These are phyloP conservation scores for Sporisorium sorghi DNA, from an alignment of 1,284 basidiomycete species.

Conservation along the genomic window DNA sequence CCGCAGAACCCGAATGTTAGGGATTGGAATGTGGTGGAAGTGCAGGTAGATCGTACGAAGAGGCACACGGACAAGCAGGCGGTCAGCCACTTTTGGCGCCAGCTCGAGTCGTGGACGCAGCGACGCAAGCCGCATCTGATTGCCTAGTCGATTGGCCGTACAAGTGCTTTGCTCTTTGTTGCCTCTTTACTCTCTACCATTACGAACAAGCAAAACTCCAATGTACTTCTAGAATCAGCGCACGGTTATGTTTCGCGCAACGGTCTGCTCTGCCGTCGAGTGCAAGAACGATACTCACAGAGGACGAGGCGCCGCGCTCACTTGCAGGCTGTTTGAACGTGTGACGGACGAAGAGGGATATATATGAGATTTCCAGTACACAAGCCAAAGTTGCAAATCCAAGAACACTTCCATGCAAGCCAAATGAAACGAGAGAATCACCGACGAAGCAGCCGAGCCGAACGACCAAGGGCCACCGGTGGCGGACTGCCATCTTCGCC, in stretches of 20 bases:
- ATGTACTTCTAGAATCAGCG: slow-evolving; percentile 32
- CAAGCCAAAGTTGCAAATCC: not conserved
- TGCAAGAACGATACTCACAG: not conserved
- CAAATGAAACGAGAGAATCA: slow-evolving; percentile 3
- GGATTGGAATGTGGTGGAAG: slow-evolving; percentile 95
- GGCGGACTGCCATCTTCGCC: slow-evolving; percentile 23
- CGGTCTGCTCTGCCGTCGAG: not conserved
- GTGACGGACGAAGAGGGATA: too few relatives aligned
- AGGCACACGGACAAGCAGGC: slow-evolving; percentile 95
- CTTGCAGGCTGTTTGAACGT: not conserved
- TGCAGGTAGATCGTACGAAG: slow-evolving; percentile 74
- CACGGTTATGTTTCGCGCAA: not conserved
- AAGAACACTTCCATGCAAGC: not conserved
- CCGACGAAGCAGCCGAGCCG: slow-evolving; percentile 20
- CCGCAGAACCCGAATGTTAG: slow-evolving; percentile 86
- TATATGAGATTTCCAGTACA: not conserved
- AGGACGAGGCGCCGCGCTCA: not conserved
- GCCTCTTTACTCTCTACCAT: not conserved
- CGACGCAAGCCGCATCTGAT: slow-evolving; percentile 57
- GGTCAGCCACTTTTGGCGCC: slow-evolving; percentile 94
- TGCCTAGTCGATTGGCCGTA: slow-evolving; percentile 3
- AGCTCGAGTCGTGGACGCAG: slow-evolving; percentile 83
- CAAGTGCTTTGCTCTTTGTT: not conserved
- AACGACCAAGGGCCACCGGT: slow-evolving; percentile 14
- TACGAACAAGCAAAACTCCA: not conserved